Base-by-base conservation (phyloP, 352 stramenopile species). In the Phytophthora hibernalis region DNA sequence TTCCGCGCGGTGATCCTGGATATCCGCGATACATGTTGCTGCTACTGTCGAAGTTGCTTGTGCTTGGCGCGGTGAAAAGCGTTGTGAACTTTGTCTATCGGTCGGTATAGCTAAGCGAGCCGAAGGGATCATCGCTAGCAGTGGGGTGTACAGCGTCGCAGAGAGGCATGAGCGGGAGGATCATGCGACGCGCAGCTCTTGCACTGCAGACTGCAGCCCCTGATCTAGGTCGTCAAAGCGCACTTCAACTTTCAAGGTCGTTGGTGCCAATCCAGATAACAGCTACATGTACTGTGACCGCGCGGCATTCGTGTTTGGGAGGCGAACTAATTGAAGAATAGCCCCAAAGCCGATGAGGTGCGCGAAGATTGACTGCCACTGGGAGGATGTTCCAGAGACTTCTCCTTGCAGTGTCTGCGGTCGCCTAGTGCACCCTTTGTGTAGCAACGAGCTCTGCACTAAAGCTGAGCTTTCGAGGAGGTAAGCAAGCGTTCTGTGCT, bases 1-100 rank as follows among this genome's bases (percentile, higher is more conserved):
- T 55, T 62, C 60, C 60, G 22, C 21, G 60, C 3, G 51, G 51
- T 1, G 60, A 68, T 38, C 60, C 52, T 45, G 60, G 51, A 15
- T 47, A 67, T 37, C 43, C 40, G 9, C 44, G 30, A 26, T 62
- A 53, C 51, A 68, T 68, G 15, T n/a, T 63, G 42, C 21, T 49
- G 38, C 24, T 45, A 15, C 22, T 61, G 8, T 54, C 26, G n/a
- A 52, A 51, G n/a, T 42, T n/a, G 40, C 44, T 37, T 22, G 38
- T 59, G 42, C 42, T 51, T 18, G 15, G 18, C 10, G 37, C 11
- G 57, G 57, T 28, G 38, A 65, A 65, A 40, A 28, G 50, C 11
- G 59, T 61, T 67, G 22, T 67, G 59, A 26, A 11, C 12, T 51
- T 18, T 16, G 16, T 40, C 35, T 42, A 42, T 1, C 6, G 15